Percentiles rank a stretch among this genome's conserved stretches.
Evolutionary conservation across 345 rosid genomes (phyloP).

Genomic region (Chamaenerion angustifolium): DNA sequence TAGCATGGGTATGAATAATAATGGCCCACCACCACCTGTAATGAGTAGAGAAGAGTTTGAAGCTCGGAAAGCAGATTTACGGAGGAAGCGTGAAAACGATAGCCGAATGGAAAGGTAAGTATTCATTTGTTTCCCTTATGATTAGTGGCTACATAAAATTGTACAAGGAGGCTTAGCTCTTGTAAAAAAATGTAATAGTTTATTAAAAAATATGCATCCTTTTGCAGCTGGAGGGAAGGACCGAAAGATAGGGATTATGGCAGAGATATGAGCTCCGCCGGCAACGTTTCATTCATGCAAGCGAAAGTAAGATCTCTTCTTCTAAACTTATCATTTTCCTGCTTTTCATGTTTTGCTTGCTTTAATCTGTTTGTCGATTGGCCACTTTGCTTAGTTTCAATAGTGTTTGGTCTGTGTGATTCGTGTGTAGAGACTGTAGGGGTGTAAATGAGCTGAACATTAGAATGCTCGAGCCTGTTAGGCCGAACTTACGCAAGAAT

Average conservation of each 20-base stretch:
- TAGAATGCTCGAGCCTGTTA: too few relatives aligned
- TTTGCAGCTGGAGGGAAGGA: conserved; percentile 42
- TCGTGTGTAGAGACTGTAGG: too few relatives aligned
- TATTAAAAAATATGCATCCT: neutral
- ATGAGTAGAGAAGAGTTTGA: conserved; percentile 89
- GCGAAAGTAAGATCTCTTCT: conserved; percentile 36
- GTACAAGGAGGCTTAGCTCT: too few relatives aligned
- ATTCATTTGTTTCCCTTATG: neutral
- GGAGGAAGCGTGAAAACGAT: conserved; percentile 76
- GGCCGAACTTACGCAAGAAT: too few relatives aligned
- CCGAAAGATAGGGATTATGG: conserved; percentile 57
- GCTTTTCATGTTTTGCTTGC: too few relatives aligned
- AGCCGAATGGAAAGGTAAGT: conserved; percentile 63
- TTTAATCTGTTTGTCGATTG: too few relatives aligned
- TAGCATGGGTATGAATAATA: conserved; percentile 64
- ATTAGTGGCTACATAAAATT: neutral
- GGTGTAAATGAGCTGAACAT: too few relatives aligned
- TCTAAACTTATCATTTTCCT: conserved; percentile 7
- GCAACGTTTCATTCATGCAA: conserved; percentile 28
- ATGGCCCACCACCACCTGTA: conserved; percentile 35
- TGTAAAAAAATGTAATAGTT: too few relatives aligned
- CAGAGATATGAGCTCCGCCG: conserved; percentile 51
- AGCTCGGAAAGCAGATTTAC: conserved; percentile 77
- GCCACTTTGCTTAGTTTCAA: too few relatives aligned
- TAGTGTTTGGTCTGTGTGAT: too few relatives aligned